Percentiles rank a stretch among this genome's conserved stretches.
Conservation (phyloP, 2,329 filamentous ascomycete genomes). For the Hansfordia pulvinata region DNA sequence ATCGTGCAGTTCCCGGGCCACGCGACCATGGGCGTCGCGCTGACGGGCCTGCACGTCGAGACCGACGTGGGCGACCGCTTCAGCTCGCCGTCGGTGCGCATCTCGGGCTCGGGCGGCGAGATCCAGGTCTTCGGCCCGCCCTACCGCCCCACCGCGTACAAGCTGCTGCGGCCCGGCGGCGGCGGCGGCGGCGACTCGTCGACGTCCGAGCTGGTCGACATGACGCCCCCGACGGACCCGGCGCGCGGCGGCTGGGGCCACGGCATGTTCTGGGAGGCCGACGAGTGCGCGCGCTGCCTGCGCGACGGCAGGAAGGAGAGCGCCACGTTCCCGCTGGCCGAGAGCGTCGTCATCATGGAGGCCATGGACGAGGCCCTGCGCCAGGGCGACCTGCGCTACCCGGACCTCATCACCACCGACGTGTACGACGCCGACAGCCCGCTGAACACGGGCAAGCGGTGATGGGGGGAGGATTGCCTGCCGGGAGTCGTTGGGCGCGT, state of each 20-base stretch:
- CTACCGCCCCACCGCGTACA: constrained; percentile 54
- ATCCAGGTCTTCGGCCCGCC: constrained; percentile 66
- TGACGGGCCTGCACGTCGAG: constrained; percentile 48
- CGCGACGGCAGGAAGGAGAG: constrained; percentile 69
- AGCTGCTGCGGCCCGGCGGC: constrained; percentile 40
- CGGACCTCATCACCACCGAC: constrained; percentile 40
- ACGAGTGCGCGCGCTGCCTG: constrained; percentile 63
- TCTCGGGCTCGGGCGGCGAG: constrained; percentile 71
- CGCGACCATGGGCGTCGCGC: constrained; percentile 59
- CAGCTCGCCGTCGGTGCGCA: constrained; percentile 55
- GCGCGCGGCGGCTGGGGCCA: constrained; percentile 43
- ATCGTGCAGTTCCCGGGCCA: constrained; percentile 60
- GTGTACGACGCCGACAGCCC: constrained; percentile 46
- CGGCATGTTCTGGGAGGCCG: constrained; percentile 84
- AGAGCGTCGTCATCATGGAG: constrained; percentile 80
- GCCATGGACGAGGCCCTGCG: constrained; percentile 41
- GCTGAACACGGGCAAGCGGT: constrained; percentile 38
- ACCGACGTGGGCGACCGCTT: constrained; percentile 48
- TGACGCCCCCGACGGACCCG: constrained; percentile 36
- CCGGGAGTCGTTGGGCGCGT: no score
- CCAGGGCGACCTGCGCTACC: constrained; percentile 39
- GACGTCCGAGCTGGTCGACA: constrained; percentile 36
- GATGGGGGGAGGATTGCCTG: no score
- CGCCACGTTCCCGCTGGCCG: constrained; percentile 52
- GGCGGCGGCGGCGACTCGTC: no score